Percentiles rank a stretch among this genome's conserved stretches.
Evolutionary conservation across 2,329 filamentous ascomycete genomes (phyloP).

Genomic region (Macrophomina pseudophaseolina): DNA sequence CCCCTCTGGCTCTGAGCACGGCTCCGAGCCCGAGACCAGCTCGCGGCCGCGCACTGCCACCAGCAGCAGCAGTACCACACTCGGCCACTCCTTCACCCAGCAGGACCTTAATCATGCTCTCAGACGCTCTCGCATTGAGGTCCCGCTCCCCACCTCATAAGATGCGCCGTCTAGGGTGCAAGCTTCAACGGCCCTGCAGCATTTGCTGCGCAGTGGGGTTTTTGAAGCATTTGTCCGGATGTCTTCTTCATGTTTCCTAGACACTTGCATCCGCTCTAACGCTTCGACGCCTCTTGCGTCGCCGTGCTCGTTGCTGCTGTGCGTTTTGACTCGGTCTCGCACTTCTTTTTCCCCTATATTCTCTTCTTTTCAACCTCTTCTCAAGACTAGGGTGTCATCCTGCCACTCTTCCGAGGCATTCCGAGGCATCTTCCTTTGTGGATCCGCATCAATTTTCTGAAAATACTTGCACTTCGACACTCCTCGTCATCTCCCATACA

Average conservation of each 20-base stretch:
- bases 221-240: too few relatives aligned
- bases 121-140: slow-evolving; percentile 46
- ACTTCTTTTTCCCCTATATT: neutral
- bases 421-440: neutral
- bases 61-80: slow-evolving; percentile 36
- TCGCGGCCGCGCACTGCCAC: slow-evolving; percentile 29
- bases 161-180: too few relatives aligned
- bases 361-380: neutral
- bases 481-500: slow-evolving; percentile 3
- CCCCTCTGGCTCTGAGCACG: neutral
- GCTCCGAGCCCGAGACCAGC: slow-evolving; percentile 4
- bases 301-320: too few relatives aligned
- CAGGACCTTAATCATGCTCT: slow-evolving; percentile 53
- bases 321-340: too few relatives aligned
- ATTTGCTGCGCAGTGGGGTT: too few relatives aligned
- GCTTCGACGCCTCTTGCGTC: too few relatives aligned
- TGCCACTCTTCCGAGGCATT: neutral
- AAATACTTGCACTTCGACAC: slow-evolving; percentile 12
- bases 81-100: slow-evolving; percentile 48
- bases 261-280: too few relatives aligned
- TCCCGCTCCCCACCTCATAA: slow-evolving; percentile 29
- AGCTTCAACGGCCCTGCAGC: too few relatives aligned
- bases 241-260: too few relatives aligned
- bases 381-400: neutral
- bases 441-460: neutral